These are phyloP conservation scores for Pleurozium schreberi DNA, from an alignment of 225 moss, liverwort and hornwort species.

Conservation along the genomic window DNA sequence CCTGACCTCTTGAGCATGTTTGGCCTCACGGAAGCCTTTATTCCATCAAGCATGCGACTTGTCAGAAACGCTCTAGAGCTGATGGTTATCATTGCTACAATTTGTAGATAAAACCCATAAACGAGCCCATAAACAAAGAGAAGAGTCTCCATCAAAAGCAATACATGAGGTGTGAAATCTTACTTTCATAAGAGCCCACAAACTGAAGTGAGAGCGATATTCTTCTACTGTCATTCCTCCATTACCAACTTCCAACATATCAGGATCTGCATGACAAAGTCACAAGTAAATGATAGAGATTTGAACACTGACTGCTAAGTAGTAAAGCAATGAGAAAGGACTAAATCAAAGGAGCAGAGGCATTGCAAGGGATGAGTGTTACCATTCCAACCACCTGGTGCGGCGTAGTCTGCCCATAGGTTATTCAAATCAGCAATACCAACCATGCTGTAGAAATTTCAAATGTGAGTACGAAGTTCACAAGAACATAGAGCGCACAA, in stretches of 20 bases:
- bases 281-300: neutral
- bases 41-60: neutral
- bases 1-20: neutral
- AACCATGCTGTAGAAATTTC: constrained; percentile 45
- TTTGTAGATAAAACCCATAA: neutral
- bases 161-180: neutral
- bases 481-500: neutral
- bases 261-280: constrained; percentile 58
- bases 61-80: neutral
- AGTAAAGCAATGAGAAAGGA: neutral
- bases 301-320: neutral
- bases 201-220: constrained; percentile 84
- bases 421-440: constrained; percentile 43
- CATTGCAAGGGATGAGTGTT: constrained; percentile 1
- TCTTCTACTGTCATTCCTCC: constrained; percentile 77
- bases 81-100: neutral
- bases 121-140: neutral
- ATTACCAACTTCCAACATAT: constrained; percentile 98
- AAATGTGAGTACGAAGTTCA: neutral
- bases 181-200: constrained; percentile 93
- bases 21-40: neutral
- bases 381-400: constrained; percentile 67
- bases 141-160: neutral
- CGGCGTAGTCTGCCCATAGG: constrained; percentile 41
- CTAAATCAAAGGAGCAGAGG: neutral